These are phyloP conservation scores for Capronia coronata DNA, from an alignment of 2,329 filamentous ascomycete genomes.

Conservation along the genomic window DNA sequence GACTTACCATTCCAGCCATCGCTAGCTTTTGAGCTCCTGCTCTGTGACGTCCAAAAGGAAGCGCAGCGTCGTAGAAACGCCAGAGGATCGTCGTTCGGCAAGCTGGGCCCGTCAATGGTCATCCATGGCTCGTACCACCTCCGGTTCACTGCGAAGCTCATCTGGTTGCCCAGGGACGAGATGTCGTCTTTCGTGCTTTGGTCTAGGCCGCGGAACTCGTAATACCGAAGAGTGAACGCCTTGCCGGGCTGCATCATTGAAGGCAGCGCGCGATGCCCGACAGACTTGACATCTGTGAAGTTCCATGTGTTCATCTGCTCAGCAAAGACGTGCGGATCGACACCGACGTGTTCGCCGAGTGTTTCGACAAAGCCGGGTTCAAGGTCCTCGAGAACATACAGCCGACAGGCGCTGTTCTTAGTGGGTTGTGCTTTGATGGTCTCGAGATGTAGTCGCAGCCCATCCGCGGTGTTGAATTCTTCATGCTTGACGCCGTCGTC, in stretches of 20 bases:
- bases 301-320: slow-evolving; percentile 3
- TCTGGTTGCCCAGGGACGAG: not conserved
- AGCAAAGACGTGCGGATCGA: slow-evolving; percentile 1
- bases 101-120: not conserved
- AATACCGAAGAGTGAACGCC: slow-evolving; percentile 1
- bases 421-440: not conserved
- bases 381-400: slow-evolving; percentile 2
- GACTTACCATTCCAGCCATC: not conserved
- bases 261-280: not conserved
- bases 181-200: not conserved
- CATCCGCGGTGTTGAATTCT: not conserved
- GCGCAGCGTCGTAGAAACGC: not conserved
- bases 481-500: not conserved
- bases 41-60: slow-evolving; percentile 2
- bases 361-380: not conserved
- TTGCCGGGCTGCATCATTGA: not conserved
- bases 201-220: not conserved
- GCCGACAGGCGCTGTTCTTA: not conserved
- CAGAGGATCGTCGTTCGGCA: not conserved
- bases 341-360: not conserved
- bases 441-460: not conserved
- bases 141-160: slow-evolving; percentile 1
- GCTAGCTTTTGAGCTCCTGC: not conserved
- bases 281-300: slow-evolving; percentile 2
- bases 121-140: slow-evolving; percentile 1